These are phyloP conservation scores for Lepiota venenata DNA, from an alignment of 768 basidiomycete genomes.

Conservation along the genomic window DNA sequence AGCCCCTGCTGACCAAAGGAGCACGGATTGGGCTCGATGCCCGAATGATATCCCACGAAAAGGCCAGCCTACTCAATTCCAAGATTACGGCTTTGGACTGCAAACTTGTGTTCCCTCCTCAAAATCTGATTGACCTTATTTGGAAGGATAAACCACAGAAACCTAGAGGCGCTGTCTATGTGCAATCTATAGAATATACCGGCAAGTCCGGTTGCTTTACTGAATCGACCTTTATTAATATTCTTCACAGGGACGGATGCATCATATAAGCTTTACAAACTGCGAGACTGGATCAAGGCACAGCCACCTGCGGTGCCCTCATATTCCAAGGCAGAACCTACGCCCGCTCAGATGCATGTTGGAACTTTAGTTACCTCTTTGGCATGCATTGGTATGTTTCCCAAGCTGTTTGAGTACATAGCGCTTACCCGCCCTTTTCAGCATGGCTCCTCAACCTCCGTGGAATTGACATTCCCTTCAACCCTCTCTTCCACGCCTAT, in stretches of 20 bases:
- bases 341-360: conserved; percentile 58
- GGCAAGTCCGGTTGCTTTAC: conserved; percentile 30
- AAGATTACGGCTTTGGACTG: conserved; percentile 52
- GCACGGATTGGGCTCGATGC: conserved; percentile 80
- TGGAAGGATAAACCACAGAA: conserved; percentile 79
- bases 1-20: conserved; percentile 35
- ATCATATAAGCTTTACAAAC: conserved; percentile 59
- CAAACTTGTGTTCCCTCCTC: conserved; percentile 75
- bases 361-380: conserved; percentile 69
- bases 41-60: conserved; percentile 75
- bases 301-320: conserved; percentile 58
- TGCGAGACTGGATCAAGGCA: conserved; percentile 66
- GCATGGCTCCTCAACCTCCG: conserved; percentile 90
- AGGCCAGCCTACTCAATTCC: conserved; percentile 55
- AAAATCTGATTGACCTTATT: conserved; percentile 79
- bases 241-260: conserved; percentile 51
- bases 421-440: conserved; percentile 18
- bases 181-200: conserved; percentile 71
- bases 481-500: conserved; percentile 90
- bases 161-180: conserved; percentile 58
- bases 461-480: conserved; percentile 87
- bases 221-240: not conserved
- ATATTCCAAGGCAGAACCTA: conserved; percentile 61
- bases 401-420: conserved; percentile 8
- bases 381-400: conserved; percentile 59